phyloP scores from a whole-genome alignment of 108 stramenopile species.

The Mediolabrus comicus region DNA sequence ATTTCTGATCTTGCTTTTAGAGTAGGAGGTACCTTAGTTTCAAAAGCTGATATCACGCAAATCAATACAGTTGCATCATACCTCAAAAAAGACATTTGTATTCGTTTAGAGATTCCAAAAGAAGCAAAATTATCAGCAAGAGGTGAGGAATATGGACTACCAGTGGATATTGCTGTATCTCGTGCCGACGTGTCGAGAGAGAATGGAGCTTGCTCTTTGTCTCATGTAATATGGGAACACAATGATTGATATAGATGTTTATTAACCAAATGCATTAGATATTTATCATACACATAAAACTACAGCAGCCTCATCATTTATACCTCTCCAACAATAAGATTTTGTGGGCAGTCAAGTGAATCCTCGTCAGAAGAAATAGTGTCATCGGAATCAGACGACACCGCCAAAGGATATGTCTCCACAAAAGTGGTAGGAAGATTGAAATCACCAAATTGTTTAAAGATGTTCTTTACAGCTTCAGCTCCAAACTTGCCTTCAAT shows the following conservation, averaged over 20 bases:
- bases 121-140: slow-evolving; percentile 55
- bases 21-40: slow-evolving; percentile 56
- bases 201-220: slow-evolving; percentile 82
- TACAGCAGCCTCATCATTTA: background rate
- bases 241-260: background rate
- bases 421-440: background rate
- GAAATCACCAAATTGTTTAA: background rate
- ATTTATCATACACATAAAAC: background rate
- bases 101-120: slow-evolving; percentile 64
- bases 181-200: slow-evolving; percentile 50
- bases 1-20: slow-evolving; percentile 57
- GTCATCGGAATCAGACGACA: background rate
- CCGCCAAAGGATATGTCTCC: background rate
- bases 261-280: background rate
- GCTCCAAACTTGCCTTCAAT: slow-evolving; percentile 1
- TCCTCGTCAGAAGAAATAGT: background rate
- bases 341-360: background rate
- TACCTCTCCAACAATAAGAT: background rate
- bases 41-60: slow-evolving; percentile 14
- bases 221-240: slow-evolving; percentile 86
- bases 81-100: slow-evolving; percentile 77
- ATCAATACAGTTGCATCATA: slow-evolving; percentile 76
- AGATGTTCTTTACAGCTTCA: background rate
- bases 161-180: slow-evolving; percentile 36
- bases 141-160: slow-evolving; percentile 33